Evolutionary conservation across 352 stramenopile genomes (phyloP).

Genomic region (Pythium monospermum): DNA sequence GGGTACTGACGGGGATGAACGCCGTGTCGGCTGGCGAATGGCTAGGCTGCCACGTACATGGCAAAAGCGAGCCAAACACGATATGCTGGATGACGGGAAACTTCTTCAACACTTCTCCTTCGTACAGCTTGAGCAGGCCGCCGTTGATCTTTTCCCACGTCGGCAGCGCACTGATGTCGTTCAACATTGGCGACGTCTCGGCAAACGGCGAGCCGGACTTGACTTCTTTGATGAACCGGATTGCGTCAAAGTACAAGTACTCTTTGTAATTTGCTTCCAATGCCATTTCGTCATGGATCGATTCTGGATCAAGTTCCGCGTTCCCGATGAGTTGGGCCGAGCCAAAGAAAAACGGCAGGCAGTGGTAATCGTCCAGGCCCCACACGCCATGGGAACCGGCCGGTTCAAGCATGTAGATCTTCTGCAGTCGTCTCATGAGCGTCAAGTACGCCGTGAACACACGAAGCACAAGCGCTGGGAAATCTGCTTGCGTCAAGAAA

Average conservation of each 20-base stretch:
- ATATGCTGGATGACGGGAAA: slow-evolving; percentile 98
- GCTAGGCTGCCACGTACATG: slow-evolving; percentile 72
- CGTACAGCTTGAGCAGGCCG: slow-evolving; percentile 88
- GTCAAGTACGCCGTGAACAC: slow-evolving; percentile 93
- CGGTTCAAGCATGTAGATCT: slow-evolving; percentile 97
- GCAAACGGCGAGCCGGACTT: slow-evolving; percentile 89
- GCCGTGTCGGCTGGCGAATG: slow-evolving; percentile 42
- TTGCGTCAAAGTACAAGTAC: slow-evolving; percentile 92
- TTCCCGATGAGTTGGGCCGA: slow-evolving; percentile 90
- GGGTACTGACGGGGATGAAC: slow-evolving; percentile 54
- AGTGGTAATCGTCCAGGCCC: slow-evolving; percentile 99
- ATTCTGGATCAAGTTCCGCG: slow-evolving; percentile 57
- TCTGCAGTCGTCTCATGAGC: slow-evolving; percentile 93
- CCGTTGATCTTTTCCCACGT: slow-evolving; percentile 91
- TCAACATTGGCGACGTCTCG: slow-evolving; percentile 93
- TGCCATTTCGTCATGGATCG: slow-evolving; percentile 70
- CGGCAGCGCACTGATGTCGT: slow-evolving; percentile 87
- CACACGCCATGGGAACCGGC: slow-evolving; percentile 98
- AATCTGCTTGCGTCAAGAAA: slow-evolving; percentile 82
- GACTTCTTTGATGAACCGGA: slow-evolving; percentile 90
- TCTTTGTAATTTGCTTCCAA: slow-evolving; percentile 58
- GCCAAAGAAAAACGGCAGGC: slow-evolving; percentile 97
- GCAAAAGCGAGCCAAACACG: slow-evolving; percentile 94
- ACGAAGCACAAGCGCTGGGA: slow-evolving; percentile 82
- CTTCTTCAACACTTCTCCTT: slow-evolving; percentile 97